Evolutionary conservation across 345 rosid species (phyloP), one percentile per base, ranked within the genome.

Genomic region (Arabidopsis arenosa): DNA sequence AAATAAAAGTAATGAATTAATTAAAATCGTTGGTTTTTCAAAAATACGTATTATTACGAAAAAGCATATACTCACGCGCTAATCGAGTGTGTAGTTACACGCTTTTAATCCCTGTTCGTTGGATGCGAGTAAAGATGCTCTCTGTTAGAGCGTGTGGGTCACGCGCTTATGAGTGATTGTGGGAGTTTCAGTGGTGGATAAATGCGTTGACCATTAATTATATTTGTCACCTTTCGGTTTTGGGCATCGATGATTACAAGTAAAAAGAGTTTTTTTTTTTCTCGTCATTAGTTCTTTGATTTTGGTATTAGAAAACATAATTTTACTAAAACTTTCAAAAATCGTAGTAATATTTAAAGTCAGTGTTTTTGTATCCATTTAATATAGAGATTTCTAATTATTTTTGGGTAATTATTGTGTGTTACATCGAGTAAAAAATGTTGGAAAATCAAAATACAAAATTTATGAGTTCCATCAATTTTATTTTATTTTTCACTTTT

Each of bases 121-220:
- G 63, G 77, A 77, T 77, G 40, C 0, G 12, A 15, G 1, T 9
- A 4, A 5, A 13, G 3, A 4, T 48, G 5, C 17, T 49, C 6
- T 49, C 9, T 0, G 7, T 18, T 9, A 0, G 63, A 45, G 35
- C 21, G 68, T 77, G 17, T 1, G 32, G 39, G 8, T 4, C 10
- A 77, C 77, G 47, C 48, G 18, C 48, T 6, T 0, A 0, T 0
- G 12, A 32, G 9, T 40, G 40, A 23, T 0, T 21, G 2, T 48
- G 36, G 8, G 0, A 0, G 1, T 71, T 26, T 28, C 4, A 39
- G n/a, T 40, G 62, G 56, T 72, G 56, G n/a, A 12, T 58, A 71
- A 65, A 65, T 55, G 51, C 55, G 80, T 77, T 77, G 80, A 72
- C 77, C 73, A 77, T 72, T 65, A 71, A 57, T 66, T 66, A 43